phyloP scores from a whole-genome alignment of 192 early-diverging fungal genomes.

The Diversispora epigaea region DNA sequence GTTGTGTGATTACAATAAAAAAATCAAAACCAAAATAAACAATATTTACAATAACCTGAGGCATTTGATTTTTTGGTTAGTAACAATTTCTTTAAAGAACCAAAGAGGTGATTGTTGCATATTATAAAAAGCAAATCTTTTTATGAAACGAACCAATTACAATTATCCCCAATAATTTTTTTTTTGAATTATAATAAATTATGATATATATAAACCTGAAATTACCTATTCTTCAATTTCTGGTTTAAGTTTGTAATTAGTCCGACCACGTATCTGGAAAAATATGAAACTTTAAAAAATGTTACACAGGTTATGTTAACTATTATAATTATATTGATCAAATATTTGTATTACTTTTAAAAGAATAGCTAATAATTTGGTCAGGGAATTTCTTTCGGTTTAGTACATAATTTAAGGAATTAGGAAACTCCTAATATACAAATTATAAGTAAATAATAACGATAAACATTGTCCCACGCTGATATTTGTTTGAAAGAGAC shows the following conservation, averaged over 20 bases:
- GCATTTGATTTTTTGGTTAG: no score
- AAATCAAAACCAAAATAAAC: no score
- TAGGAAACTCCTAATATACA: neutral
- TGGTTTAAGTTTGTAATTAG: conserved; percentile 17
- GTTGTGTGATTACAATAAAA: no score
- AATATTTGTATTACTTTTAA: neutral
- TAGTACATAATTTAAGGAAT: neutral
- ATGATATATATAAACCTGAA: no score
- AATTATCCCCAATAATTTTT: no score
- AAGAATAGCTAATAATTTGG: neutral
- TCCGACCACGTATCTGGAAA: conserved; percentile 6
- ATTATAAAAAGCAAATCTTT: no score
- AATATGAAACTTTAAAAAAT: conserved; percentile 9
- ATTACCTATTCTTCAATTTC: neutral
- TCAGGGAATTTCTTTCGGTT: neutral
- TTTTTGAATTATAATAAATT: no score
- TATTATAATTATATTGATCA: neutral
- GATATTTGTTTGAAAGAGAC: neutral
- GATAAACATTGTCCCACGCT: neutral
- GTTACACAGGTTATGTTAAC: neutral
- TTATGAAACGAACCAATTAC: no score
- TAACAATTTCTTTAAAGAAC: no score
- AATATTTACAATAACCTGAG: no score
- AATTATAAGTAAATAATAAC: neutral
- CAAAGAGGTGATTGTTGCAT: no score